Evolutionary conservation across 495 filamentous ascomycete species (phyloP), one percentile per base, ranked within the genome.

Genomic region (Filosporella fistucella): DNA sequence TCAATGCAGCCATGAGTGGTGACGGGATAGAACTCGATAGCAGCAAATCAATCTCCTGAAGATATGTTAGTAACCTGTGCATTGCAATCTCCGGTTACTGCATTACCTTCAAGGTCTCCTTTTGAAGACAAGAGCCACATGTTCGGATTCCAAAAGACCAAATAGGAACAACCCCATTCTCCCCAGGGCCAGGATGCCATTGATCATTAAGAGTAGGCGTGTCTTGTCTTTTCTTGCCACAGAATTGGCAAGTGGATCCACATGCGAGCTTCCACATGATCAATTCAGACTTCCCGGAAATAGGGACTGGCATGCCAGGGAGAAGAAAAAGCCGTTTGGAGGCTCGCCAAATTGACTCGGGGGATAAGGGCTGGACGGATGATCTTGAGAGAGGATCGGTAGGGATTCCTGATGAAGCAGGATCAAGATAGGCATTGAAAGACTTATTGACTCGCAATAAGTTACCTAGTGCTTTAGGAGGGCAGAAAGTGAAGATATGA

Each of bases 81-180:
- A 59, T 55, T 45, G 20, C 21, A n/a, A 26, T 29, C 20, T 29
- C 30, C 6, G 34, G 17, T 28, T 17, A 46, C 22, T 3, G 63
- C 68, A 48, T 6, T 65, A 88, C 85, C 74, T 81, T 86, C 51
- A 75, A 57, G 24, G 78, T 75, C 22, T 57, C 68, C 29, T 69
- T 52, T 42, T 70, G 45, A n/a, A 87, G 65, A 61, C 86, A 91
- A 16, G 62, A 23, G 3, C 70, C 80, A 60, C 86, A 91, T 28
- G 72, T 63, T 40, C 77, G 71, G 22, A 78, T 61, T 16, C 68
- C 80, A 62, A 89, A 88, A 1, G 81, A 63, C 83, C 85, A 91
- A 18, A 87, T 62, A 14, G 69, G 59, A 35, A 69, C 67, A 14
- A 81, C 68, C 7, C 72, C 72, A 30, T 73, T 58, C 23, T 60